Evolutionary conservation across 495 filamentous ascomycete genomes (phyloP).

Genomic region (Penicillium pulvis): DNA sequence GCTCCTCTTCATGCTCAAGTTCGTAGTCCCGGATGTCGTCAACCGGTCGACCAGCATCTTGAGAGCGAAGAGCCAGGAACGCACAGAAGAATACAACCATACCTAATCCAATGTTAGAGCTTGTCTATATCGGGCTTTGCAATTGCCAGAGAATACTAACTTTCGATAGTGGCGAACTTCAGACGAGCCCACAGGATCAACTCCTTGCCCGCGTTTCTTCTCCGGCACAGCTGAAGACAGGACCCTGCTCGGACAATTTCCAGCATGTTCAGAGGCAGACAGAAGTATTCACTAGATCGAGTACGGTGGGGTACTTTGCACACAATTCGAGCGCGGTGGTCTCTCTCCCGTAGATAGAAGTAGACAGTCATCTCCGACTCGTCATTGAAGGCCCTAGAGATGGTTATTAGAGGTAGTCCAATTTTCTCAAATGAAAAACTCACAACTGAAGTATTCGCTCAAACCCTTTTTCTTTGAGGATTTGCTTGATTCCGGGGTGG

Average conservation of each 20-base stretch:
- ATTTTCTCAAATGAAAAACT: slow-evolving; percentile 10
- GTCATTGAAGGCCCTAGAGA: slow-evolving; percentile 37
- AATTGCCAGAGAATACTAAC: slow-evolving; percentile 36
- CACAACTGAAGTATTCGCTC: slow-evolving; percentile 50
- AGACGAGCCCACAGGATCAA: slow-evolving; percentile 58
- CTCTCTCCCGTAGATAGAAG: slow-evolving; percentile 56
- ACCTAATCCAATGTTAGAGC: slow-evolving; percentile 21
- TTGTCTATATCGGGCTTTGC: not conserved
- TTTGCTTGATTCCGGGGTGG: slow-evolving; percentile 37
- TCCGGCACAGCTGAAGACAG: slow-evolving; percentile 57
- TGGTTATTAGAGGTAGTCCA: not conserved
- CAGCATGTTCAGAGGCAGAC: slow-evolving; percentile 54
- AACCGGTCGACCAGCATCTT: slow-evolving; percentile 58
- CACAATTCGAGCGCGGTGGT: slow-evolving; percentile 60
- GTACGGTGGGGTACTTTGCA: slow-evolving; percentile 46
- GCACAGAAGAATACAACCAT: slow-evolving; percentile 81
- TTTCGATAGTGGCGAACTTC: slow-evolving; percentile 59
- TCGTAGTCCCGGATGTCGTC: slow-evolving; percentile 59
- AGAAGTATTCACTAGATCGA: slow-evolving; percentile 46
- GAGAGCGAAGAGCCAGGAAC: slow-evolving; percentile 72
- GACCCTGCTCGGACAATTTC: slow-evolving; percentile 54
- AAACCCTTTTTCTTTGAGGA: slow-evolving; percentile 40
- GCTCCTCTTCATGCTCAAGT: slow-evolving; percentile 61
- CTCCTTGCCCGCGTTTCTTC: slow-evolving; percentile 42
- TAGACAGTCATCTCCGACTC: slow-evolving; percentile 53